Percentiles rank a stretch among this genome's conserved stretches.
These are phyloP conservation scores for Carex kokanica DNA, from an alignment of 176 grass and related monocot species.

Conservation along the genomic window DNA sequence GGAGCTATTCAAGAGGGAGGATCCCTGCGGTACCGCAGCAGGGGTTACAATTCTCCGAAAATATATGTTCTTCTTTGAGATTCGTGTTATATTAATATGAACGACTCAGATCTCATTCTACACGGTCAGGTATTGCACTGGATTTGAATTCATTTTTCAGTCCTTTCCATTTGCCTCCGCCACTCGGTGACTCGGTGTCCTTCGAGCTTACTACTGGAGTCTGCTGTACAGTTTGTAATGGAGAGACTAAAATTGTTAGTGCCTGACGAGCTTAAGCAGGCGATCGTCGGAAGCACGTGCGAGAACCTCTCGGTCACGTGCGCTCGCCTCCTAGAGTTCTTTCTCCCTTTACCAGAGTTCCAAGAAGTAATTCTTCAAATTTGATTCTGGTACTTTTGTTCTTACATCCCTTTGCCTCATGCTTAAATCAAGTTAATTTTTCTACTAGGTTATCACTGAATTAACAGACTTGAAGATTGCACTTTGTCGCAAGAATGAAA, in stretches of 20 bases:
- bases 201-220: neutral
- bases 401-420: neutral
- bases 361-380: slow-evolving; percentile 44
- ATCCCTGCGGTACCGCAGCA: too few species aligned
- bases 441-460: slow-evolving; percentile 45
- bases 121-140: too few species aligned
- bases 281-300: slow-evolving; percentile 52
- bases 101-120: too few species aligned
- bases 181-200: neutral
- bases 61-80: too few species aligned
- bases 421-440: neutral
- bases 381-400: neutral
- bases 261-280: slow-evolving; percentile 60
- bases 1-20: neutral
- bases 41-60: too few species aligned
- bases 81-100: too few species aligned
- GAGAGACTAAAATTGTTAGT: slow-evolving; percentile 68
- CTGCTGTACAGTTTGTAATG: slow-evolving; percentile 29
- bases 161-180: neutral
- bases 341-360: slow-evolving; percentile 55
- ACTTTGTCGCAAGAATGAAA: slow-evolving; percentile 67
- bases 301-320: slow-evolving; percentile 40
- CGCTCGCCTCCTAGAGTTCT: slow-evolving; percentile 49
- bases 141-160: neutral
- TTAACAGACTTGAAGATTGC: slow-evolving; percentile 62